These are phyloP conservation scores for Patellifolia procumbens DNA, from an alignment of 179 eudicot genomes.

Conservation along the genomic window DNA sequence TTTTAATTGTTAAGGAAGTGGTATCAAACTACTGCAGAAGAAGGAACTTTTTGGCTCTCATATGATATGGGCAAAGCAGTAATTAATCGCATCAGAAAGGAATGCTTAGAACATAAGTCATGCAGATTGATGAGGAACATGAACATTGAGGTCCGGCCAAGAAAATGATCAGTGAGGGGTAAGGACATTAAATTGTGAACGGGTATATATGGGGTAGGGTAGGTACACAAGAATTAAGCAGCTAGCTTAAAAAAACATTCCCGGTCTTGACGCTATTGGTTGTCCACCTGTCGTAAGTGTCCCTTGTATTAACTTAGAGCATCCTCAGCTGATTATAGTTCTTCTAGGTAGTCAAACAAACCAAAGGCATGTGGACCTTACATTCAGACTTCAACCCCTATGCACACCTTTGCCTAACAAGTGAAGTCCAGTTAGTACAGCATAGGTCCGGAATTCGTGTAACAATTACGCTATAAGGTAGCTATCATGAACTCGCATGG, in stretches of 20 bases:
- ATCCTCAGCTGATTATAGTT: not conserved
- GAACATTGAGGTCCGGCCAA: not conserved
- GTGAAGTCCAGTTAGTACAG: not conserved
- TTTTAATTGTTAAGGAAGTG: too few relatives aligned
- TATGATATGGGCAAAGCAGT: not conserved
- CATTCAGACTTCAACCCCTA: not conserved
- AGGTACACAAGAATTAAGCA: not conserved
- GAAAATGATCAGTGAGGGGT: not conserved
- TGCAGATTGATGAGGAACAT: not conserved
- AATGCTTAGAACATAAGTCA: not conserved
- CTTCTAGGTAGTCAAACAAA: not conserved
- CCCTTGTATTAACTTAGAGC: not conserved
- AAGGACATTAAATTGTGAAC: not conserved
- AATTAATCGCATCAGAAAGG: not conserved
- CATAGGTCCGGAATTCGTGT: too few relatives aligned
- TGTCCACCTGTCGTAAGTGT: not conserved
- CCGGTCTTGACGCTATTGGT: not conserved
- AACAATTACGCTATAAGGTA: too few relatives aligned
- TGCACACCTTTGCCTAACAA: not conserved
- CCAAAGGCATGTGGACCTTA: not conserved
- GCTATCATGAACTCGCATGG: not conserved
- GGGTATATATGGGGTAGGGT: not conserved
- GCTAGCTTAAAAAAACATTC: not conserved
- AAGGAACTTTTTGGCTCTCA: not conserved
- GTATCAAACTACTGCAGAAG: not conserved